These are phyloP conservation scores for Aspergillus tamarii DNA, from an alignment of 2,329 filamentous ascomycete species.

Conservation along the genomic window DNA sequence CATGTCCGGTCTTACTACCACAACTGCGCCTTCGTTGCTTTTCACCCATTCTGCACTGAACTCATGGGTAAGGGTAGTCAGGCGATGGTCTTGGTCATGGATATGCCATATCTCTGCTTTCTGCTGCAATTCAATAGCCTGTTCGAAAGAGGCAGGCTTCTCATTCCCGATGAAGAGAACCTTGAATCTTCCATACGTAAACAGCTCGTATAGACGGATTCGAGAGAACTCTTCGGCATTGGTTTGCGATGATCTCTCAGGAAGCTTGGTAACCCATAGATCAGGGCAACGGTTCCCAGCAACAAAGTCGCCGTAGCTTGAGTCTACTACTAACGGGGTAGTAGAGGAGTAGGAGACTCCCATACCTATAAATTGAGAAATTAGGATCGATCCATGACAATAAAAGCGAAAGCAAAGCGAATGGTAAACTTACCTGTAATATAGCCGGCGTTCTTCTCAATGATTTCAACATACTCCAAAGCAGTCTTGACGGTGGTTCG, in stretches of 20 bases:
- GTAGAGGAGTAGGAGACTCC: conserved; percentile 2
- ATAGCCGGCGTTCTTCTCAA: conserved; percentile 7
- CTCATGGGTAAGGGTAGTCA: not conserved
- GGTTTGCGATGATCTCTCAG: not conserved
- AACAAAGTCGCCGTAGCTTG: not conserved
- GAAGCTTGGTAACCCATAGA: not conserved
- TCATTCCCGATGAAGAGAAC: not conserved
- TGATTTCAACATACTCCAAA: conserved; percentile 10
- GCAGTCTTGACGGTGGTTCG: conserved; percentile 9
- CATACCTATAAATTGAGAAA: not conserved
- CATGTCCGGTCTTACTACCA: conserved; percentile 8
- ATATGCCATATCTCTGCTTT: conserved; percentile 4
- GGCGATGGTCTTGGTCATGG: not conserved
- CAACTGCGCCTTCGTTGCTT: not conserved
- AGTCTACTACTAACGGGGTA: not conserved
- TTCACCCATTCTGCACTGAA: not conserved
- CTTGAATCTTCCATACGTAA: not conserved
- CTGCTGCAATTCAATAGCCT: not conserved
- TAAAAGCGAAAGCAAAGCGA: not conserved
- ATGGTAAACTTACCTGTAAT: not conserved
- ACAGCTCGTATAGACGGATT: not conserved
- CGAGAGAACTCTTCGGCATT: not conserved
- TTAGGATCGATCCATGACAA: not conserved
- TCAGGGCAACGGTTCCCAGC: conserved; percentile 8
- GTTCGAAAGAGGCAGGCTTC: not conserved